phyloP scores from a whole-genome alignment of 1,284 basidiomycete genomes.

The Trichosporon faecale region DNA sequence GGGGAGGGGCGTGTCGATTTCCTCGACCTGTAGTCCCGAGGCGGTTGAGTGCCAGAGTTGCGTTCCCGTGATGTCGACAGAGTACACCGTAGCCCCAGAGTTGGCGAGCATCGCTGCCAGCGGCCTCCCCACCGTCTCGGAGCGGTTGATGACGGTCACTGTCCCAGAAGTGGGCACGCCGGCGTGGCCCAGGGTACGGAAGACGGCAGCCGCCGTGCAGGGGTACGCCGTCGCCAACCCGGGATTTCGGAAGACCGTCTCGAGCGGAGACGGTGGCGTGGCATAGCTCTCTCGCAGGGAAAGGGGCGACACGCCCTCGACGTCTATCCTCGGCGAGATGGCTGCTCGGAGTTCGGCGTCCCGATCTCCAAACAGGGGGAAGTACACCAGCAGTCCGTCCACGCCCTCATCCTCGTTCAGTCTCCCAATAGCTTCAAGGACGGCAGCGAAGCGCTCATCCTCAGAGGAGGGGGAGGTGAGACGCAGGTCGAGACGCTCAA shows the following conservation, averaged over 20 bases:
- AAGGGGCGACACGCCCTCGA: constrained; percentile 31
- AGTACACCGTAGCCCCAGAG: constrained; percentile 92
- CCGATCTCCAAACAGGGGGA: constrained; percentile 28
- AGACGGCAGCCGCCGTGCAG: constrained; percentile 35
- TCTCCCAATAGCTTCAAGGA: constrained; percentile 18
- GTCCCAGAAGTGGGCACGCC: constrained; percentile 52
- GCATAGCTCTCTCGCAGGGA: constrained; percentile 19
- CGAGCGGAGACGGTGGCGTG: constrained; percentile 15
- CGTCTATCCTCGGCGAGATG: constrained; percentile 34
- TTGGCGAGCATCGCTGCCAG: constrained; percentile 90
- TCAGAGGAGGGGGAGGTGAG: not conserved
- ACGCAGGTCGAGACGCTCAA: constrained; percentile 22
- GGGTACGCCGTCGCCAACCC: constrained; percentile 25
- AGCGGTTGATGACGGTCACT: constrained; percentile 93
- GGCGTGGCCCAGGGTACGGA: constrained; percentile 23
- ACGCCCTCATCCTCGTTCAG: constrained; percentile 28
- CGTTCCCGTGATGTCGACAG: constrained; percentile 78
- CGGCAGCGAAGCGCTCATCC: constrained; percentile 13
- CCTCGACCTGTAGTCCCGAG: not conserved
- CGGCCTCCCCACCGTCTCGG: constrained; percentile 93
- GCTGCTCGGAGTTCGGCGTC: constrained; percentile 29
- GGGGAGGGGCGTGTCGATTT: not conserved
- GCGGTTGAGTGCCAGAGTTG: constrained; percentile 9
- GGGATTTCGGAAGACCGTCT: constrained; percentile 15
- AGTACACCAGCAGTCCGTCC: constrained; percentile 34